These are phyloP conservation scores for Amborella trichopoda DNA, from an alignment of 164 flowering plant species.

Conservation along the genomic window DNA sequence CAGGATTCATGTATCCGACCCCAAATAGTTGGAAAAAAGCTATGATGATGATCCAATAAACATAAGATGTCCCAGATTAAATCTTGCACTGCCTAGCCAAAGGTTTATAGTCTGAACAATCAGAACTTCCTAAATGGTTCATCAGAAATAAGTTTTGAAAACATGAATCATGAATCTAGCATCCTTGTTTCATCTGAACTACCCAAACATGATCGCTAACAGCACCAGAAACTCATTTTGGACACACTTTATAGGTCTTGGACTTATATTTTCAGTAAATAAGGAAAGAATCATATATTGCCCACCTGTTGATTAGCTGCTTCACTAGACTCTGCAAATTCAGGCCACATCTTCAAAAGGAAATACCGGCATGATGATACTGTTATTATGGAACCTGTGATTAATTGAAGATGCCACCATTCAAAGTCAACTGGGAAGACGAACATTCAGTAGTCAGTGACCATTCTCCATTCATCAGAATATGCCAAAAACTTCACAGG, in stretches of 20 bases:
- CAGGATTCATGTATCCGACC: too few species aligned
- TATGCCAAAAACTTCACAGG: too few species aligned
- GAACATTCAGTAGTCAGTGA: constrained; percentile 3
- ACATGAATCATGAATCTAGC: background rate
- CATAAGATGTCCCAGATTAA: too few species aligned
- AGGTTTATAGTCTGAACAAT: too few species aligned
- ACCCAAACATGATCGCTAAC: background rate
- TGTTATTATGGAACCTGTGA: constrained; percentile 46
- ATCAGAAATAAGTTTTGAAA: background rate
- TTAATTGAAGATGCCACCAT: constrained; percentile 74
- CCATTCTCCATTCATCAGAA: background rate
- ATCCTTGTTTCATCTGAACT: background rate
- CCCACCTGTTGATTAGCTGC: constrained; percentile 79
- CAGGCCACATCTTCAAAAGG: constrained; percentile 71
- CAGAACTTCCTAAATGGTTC: too few species aligned
- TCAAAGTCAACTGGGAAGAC: constrained; percentile 51
- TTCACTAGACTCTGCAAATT: constrained; percentile 80
- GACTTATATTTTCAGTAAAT: background rate
- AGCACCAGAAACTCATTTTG: background rate
- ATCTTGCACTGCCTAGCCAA: too few species aligned
- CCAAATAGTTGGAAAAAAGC: too few species aligned
- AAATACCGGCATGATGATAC: constrained; percentile 62
- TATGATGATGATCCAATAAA: too few species aligned
- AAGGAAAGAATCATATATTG: background rate
- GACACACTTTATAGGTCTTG: background rate